Base-by-base conservation (phyloP, 768 basidiomycete genomes). In the Suillus subluteus region DNA sequence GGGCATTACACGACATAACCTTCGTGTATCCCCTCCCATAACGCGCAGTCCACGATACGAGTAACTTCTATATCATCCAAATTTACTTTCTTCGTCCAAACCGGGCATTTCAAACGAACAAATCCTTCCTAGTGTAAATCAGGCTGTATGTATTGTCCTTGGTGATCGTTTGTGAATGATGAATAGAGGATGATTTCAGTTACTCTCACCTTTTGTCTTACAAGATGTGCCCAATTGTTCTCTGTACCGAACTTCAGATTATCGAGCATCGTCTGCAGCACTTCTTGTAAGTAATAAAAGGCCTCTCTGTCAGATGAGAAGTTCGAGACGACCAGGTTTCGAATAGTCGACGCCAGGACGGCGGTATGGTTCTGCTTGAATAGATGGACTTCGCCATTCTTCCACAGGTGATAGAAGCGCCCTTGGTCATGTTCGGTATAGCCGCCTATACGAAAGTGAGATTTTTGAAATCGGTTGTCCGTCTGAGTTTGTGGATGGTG, bases 71-170 rank as follows among this genome's bases (percentile, higher is more conserved):
- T 78, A 54, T 77, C 74, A 54, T 71, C 68, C 50, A 77, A 21
- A 38, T 79, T 73, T 12, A 74, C 74, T 77, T 77, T 76, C 71
- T 77, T 78, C 44, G 75, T 76, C 76, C 76, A 79, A 67, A 79
- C 73, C 3, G 58, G 65, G 35, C 69, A 71, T 37, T 72, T 62
- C 30, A 61, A 21, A 43, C 63, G 63, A 12, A 78, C 32, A 37
- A 70, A 62, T 32, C 68, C 35, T 72, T 76, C 52, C 73, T 72
- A 58, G 21, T 67, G 61, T 78, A 79, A n/a, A 70, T 67, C 55
- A 79, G 62, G 18, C 71, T 71, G 46, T 76, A 75, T 3, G 44
- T 68, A 16, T 64, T 64, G 50, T 75, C 70, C 66, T 61, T 11
- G 26, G 41, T n/a, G 21, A n/a, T 30, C 6, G 18, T 30, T 12